phyloP scores from a whole-genome alignment of 2,329 filamentous ascomycete species.

The Pseudonectria foliicola region DNA sequence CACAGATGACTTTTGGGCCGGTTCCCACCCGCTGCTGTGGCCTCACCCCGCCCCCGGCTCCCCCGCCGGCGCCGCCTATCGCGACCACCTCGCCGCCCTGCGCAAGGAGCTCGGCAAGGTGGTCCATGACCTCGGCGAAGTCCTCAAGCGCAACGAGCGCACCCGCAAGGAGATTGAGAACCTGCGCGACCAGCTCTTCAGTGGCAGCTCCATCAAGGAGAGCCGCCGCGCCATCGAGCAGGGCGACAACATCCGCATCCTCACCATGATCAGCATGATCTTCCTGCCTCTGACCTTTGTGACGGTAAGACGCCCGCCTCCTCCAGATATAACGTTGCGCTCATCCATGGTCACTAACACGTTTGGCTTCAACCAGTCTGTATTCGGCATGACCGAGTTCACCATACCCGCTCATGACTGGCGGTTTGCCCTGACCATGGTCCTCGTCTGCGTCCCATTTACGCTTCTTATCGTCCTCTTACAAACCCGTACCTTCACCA shows the following conservation, averaged over 20 bases:
- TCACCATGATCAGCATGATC: slow-evolving; percentile 55
- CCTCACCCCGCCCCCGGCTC: slow-evolving; percentile 41
- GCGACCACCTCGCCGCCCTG: slow-evolving; percentile 38
- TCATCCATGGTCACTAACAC: slow-evolving; percentile 1
- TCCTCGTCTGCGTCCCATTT: slow-evolving; percentile 50
- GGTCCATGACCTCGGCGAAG: slow-evolving; percentile 39
- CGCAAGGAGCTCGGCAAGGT: slow-evolving; percentile 43
- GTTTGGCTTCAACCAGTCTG: slow-evolving; percentile 26
- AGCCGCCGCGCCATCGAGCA: slow-evolving; percentile 55
- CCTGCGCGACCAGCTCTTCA: slow-evolving; percentile 55
- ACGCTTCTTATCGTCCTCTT: slow-evolving; percentile 39
- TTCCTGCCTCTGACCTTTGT: slow-evolving; percentile 57
- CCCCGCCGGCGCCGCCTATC: slow-evolving; percentile 39
- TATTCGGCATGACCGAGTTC: slow-evolving; percentile 48
- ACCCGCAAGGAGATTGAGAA: slow-evolving; percentile 48
- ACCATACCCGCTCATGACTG: slow-evolving; percentile 35
- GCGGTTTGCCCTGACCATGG: slow-evolving; percentile 52
- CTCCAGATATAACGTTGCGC: too few species aligned
- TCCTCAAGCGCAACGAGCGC: slow-evolving; percentile 45
- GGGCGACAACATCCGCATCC: slow-evolving; percentile 53
- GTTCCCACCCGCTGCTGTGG: slow-evolving; percentile 48
- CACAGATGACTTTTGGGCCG: slow-evolving; percentile 51
- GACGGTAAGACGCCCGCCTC: slow-evolving; percentile 31
- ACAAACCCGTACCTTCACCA: slow-evolving; percentile 34
- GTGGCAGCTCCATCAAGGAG: slow-evolving; percentile 56